Percentiles rank a stretch among this genome's conserved stretches.
Conservation (phyloP, 176 grass and related monocot genomes). For the Eleusine coracana region DNA sequence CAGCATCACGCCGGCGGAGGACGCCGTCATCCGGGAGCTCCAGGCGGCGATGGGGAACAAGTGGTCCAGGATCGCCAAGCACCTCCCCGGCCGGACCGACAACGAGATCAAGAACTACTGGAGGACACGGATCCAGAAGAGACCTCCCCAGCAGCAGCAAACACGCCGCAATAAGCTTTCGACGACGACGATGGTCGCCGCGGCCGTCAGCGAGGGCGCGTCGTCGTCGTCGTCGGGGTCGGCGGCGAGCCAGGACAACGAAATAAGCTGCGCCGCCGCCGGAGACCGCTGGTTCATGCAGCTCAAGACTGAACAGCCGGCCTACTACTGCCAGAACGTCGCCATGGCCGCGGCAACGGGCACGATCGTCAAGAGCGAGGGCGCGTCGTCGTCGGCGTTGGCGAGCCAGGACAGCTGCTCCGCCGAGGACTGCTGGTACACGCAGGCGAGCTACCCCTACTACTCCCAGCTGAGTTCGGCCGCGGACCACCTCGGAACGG, state of each 20-base stretch:
- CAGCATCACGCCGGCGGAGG: conserved; percentile 60
- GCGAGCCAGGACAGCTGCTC: conserved; percentile 29
- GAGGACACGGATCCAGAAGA: conserved; percentile 81
- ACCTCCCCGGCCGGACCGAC: conserved; percentile 76
- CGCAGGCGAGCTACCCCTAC: conserved; percentile 16
- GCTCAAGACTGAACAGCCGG: not conserved
- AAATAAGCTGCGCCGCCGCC: not conserved
- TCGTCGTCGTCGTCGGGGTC: not conserved
- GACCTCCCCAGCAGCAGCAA: not conserved
- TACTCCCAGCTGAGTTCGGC: conserved; percentile 3
- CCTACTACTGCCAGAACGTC: not conserved
- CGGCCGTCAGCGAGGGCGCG: not conserved
- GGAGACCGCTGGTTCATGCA: conserved; percentile 6
- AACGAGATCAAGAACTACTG: conserved; percentile 96
- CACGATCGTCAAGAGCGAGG: conserved; percentile 12
- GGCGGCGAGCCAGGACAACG: not conserved
- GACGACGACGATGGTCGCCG: not conserved
- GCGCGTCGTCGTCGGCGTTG: conserved; percentile 1
- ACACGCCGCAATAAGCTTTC: not conserved
- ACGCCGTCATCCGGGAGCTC: conserved; percentile 59
- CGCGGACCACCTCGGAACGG: conserved; percentile 8
- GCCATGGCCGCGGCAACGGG: not conserved
- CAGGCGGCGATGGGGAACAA: conserved; percentile 54
- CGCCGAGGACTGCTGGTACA: conserved; percentile 22
- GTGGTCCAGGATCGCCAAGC: conserved; percentile 81